Evolutionary conservation across 78 protist species (phyloP).

Genomic region (Isochrysis galbana): DNA sequence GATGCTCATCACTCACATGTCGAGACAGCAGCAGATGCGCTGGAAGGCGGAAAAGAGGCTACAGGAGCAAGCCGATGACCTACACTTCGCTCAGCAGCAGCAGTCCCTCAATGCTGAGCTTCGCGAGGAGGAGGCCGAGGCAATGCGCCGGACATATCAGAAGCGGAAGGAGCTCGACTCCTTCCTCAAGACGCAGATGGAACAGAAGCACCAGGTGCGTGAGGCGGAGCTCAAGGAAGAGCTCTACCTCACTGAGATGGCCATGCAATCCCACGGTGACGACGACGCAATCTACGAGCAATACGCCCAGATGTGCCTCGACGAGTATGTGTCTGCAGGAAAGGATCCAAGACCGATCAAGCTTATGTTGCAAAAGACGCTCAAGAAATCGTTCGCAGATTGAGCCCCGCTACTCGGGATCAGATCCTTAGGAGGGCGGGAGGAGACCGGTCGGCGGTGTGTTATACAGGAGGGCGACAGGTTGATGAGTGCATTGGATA

Average conservation of each 20-base stretch:
- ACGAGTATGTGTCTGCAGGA: not conserved
- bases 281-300: constrained; percentile 16
- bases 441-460: too few relatives aligned
- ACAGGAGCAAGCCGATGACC: not conserved
- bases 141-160: not conserved
- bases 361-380: not conserved
- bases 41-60: not conserved
- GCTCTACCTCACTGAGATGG: not conserved
- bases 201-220: not conserved
- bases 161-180: not conserved
- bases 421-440: too few relatives aligned
- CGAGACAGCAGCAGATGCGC: constrained; percentile 19
- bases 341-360: not conserved
- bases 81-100: not conserved
- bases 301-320: constrained; percentile 17
- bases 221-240: not conserved
- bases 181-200: not conserved
- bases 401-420: too few relatives aligned
- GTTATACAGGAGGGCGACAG: too few relatives aligned
- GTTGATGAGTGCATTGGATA: too few relatives aligned
- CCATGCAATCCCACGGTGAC: constrained; percentile 1
- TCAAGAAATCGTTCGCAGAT: too few relatives aligned
- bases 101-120: not conserved
- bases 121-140: constrained; percentile 21
- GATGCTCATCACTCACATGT: not conserved